Evolutionary conservation across 1,139 yeast species (phyloP).

Genomic region (Yamadazyma sp.): DNA sequence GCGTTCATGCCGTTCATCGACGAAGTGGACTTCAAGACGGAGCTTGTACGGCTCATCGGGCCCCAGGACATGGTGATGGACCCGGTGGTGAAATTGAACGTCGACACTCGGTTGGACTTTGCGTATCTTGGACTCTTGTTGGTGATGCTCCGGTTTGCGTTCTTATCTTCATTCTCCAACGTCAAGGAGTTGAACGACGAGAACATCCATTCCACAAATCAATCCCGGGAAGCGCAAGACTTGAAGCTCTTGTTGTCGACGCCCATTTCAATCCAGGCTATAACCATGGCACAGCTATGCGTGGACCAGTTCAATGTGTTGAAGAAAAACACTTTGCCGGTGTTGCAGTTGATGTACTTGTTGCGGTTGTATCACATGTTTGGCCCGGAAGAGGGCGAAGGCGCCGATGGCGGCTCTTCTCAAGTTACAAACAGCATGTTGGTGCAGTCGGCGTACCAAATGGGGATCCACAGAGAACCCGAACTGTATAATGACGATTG

Average conservation of each 20-base stretch:
- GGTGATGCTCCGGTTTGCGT: slow-evolving; percentile 29
- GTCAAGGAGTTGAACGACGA: slow-evolving; percentile 30
- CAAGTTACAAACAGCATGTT: slow-evolving; percentile 40
- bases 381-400: slow-evolving; percentile 55
- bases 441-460: slow-evolving; percentile 40
- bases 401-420: slow-evolving; percentile 48
- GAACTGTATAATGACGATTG: slow-evolving; percentile 27
- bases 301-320: slow-evolving; percentile 40
- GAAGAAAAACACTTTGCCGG: slow-evolving; percentile 41
- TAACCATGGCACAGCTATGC: slow-evolving; percentile 39
- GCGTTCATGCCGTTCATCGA: slow-evolving; percentile 52
- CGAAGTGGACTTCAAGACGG: slow-evolving; percentile 30
- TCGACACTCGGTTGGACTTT: slow-evolving; percentile 32
- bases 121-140: slow-evolving; percentile 32
- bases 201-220: slow-evolving; percentile 23
- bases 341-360: slow-evolving; percentile 49
- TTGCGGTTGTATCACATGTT: slow-evolving; percentile 40
- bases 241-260: slow-evolving; percentile 14
- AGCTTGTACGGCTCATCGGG: slow-evolving; percentile 29
- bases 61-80: slow-evolving; percentile 20
- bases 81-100: slow-evolving; percentile 20
- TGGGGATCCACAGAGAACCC: slow-evolving; percentile 50
- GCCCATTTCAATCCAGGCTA: slow-evolving; percentile 31
- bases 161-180: slow-evolving; percentile 33
- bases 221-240: slow-evolving; percentile 21